phyloP scores from a whole-genome alignment of 202 grass and related monocot species.

The Elaeis oleifera region DNA sequence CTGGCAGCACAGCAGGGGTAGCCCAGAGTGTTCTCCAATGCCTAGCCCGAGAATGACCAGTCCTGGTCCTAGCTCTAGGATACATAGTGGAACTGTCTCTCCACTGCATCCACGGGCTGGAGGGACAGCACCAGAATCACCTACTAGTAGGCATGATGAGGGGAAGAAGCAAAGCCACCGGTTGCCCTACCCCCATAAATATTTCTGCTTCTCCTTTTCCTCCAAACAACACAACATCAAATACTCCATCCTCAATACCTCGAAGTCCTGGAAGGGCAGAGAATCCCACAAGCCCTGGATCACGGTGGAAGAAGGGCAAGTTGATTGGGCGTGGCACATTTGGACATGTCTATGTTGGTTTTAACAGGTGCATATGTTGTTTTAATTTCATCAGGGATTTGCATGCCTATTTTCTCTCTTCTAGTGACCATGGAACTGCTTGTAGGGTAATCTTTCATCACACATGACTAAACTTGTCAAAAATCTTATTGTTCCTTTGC shows the following conservation, averaged over 20 bases:
- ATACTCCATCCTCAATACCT: conserved; percentile 42
- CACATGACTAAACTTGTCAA: too few species aligned
- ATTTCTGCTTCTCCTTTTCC: conserved; percentile 52
- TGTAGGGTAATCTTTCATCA: too few species aligned
- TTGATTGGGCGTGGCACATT: conserved; percentile 89
- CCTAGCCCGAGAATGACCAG: conserved; percentile 93
- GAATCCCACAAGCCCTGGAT: conserved; percentile 81
- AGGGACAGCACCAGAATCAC: conserved; percentile 74
- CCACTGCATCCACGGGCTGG: conserved; percentile 82
- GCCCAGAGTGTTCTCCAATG: conserved; percentile 91
- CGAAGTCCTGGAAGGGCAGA: conserved; percentile 77
- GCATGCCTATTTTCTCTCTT: too few species aligned
- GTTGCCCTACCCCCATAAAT: conserved; percentile 76
- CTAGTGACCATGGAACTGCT: too few species aligned
- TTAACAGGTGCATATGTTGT: conserved; percentile 63
- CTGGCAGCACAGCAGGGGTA: conserved; percentile 85
- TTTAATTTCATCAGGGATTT: too few species aligned
- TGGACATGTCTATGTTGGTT: conserved; percentile 98
- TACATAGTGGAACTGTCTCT: conserved; percentile 92
- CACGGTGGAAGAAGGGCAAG: conserved; percentile 98
- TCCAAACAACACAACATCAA: conserved; percentile 55
- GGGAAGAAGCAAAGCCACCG: conserved; percentile 85
- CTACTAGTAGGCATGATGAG: conserved; percentile 59
- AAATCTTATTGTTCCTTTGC: too few species aligned
- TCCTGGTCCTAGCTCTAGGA: conserved; percentile 87